phyloP scores from a whole-genome alignment of 2,329 filamentous ascomycete genomes.

The Calycina herbarum region DNA sequence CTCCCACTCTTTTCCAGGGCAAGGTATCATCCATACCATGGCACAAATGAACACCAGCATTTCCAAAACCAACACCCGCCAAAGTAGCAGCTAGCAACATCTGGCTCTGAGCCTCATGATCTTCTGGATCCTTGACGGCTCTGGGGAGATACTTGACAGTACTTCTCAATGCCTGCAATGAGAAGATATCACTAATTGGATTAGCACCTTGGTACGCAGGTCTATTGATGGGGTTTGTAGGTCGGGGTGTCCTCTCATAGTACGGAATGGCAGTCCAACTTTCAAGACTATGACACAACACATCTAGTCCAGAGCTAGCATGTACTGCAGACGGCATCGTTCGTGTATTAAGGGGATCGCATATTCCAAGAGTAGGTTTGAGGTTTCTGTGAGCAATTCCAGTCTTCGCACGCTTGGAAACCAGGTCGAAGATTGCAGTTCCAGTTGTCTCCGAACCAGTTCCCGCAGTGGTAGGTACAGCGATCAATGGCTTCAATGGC shows the following conservation, averaged over 20 bases:
- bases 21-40: conserved; percentile 47
- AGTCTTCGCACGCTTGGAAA: conserved; percentile 87
- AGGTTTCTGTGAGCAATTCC: conserved; percentile 93
- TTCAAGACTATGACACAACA: conserved; percentile 92
- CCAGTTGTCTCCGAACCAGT: conserved; percentile 94
- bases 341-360: conserved; percentile 81
- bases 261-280: conserved; percentile 98
- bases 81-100: conserved; percentile 95
- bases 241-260: conserved; percentile 78
- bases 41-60: conserved; percentile 90
- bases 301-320: conserved; percentile 87
- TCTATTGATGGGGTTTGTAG: conserved; percentile 83
- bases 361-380: conserved; percentile 91
- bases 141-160: conserved; percentile 93
- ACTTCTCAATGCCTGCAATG: conserved; percentile 75
- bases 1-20: neutral
- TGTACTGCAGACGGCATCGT: conserved; percentile 97
- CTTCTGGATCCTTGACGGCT: conserved; percentile 82
- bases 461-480: conserved; percentile 81
- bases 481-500: conserved; percentile 73
- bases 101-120: conserved; percentile 87
- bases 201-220: conserved; percentile 97
- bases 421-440: conserved; percentile 96
- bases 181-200: conserved; percentile 97
- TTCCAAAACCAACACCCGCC: conserved; percentile 94